A percentile compares a stretch with the other conserved stretches of the same genome.
These are phyloP conservation scores for Dioscorea zingiberensis DNA, from an alignment of 106 monocot species.

Conservation along the genomic window DNA sequence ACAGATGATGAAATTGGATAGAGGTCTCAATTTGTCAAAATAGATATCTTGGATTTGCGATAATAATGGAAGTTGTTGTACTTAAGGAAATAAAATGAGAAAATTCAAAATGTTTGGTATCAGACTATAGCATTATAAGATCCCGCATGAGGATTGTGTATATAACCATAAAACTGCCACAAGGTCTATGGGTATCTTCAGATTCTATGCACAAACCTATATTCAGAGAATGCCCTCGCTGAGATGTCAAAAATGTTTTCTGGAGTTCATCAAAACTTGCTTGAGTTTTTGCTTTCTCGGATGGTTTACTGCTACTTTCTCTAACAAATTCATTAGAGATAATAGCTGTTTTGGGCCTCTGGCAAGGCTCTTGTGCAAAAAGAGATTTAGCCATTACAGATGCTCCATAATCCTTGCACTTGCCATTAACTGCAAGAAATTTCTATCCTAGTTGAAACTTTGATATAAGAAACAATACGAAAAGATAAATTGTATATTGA, in stretches of 20 bases:
- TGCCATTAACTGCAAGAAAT: conserved; percentile 36
- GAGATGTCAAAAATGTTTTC: conserved; percentile 29
- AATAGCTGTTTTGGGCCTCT: conserved; percentile 11
- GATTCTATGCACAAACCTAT: conserved; percentile 37
- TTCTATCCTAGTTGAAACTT: background rate
- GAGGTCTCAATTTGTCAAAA: too few species aligned
- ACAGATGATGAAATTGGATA: too few species aligned
- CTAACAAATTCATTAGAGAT: conserved; percentile 10
- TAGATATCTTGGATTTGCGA: too few species aligned
- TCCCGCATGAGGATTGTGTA: too few species aligned
- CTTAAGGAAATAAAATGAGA: too few species aligned
- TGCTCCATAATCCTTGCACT: conserved; percentile 21
- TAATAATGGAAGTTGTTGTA: too few species aligned
- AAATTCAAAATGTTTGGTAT: too few species aligned
- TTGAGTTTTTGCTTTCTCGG: conserved; percentile 34
- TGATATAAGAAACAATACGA: too few species aligned
- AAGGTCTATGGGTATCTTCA: too few species aligned
- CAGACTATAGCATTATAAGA: too few species aligned
- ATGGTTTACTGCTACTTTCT: conserved; percentile 16
- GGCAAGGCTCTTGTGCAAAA: conserved; percentile 42
- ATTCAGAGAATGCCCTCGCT: conserved; percentile 15
- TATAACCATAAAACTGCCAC: too few species aligned
- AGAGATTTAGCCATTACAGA: conserved; percentile 78
- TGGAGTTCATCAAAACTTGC: conserved; percentile 31
- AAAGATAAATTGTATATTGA: too few species aligned